phyloP scores from a whole-genome alignment of 1,139 yeast species.

The Sugiyamaella neomexicana region DNA sequence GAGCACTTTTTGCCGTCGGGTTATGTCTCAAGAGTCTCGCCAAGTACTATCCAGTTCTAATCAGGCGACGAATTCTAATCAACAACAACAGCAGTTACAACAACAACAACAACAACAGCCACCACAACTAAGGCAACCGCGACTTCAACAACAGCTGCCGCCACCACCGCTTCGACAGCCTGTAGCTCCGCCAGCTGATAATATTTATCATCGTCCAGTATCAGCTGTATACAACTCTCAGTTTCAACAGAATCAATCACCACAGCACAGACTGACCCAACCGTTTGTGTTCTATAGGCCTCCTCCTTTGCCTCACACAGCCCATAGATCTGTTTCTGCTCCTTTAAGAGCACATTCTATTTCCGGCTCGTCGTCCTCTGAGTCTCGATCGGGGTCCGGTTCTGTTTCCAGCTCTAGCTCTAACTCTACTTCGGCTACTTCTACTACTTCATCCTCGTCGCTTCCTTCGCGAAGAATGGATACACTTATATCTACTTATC shows the following conservation, averaged over 20 bases:
- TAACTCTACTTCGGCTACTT: constrained; percentile 6
- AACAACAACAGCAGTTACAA: neutral
- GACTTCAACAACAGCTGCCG: neutral
- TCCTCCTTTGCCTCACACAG: neutral
- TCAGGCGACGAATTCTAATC: constrained; percentile 6
- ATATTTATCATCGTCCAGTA: constrained; percentile 13
- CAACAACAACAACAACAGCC: neutral
- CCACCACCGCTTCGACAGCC: constrained; percentile 2
- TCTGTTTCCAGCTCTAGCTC: constrained; percentile 3
- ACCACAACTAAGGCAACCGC: neutral
- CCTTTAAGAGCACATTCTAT: constrained; percentile 3
- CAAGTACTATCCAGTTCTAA: constrained; percentile 13
- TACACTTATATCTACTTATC: constrained; percentile 14
- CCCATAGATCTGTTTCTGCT: constrained; percentile 10
- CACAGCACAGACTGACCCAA: neutral
- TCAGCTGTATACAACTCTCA: neutral
- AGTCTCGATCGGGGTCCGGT: neutral
- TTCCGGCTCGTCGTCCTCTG: no score
- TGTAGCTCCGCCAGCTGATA: constrained; percentile 14
- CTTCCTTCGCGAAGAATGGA: constrained; percentile 18
- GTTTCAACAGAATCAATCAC: constrained; percentile 4
- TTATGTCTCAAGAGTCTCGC: constrained; percentile 22
- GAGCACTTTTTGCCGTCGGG: constrained; percentile 11
- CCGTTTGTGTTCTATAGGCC: constrained; percentile 6
- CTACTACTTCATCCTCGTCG: constrained; percentile 12